Conservation (phyloP, 139 green algal genomes). For the Yamagishiella unicocca region DNA sequence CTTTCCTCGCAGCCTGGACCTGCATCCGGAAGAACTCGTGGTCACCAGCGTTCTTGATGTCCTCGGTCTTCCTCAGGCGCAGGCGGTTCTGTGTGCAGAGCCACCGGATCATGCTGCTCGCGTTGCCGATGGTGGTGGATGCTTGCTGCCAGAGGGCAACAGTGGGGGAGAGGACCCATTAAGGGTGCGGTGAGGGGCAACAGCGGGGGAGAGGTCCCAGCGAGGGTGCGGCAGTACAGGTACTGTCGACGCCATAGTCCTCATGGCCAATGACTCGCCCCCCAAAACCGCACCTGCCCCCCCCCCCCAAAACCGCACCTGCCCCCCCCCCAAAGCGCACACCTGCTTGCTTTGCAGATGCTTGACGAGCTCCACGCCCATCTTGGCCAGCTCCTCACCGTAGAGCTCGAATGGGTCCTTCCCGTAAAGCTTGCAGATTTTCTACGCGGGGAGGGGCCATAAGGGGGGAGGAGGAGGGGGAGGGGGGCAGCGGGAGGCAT, state of each 20-base stretch:
- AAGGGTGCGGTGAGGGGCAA: neutral
- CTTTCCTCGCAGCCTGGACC: neutral
- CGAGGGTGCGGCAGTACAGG: neutral
- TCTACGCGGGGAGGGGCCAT: neutral
- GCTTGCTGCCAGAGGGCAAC: neutral
- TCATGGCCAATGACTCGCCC: neutral
- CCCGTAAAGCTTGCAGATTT: neutral
- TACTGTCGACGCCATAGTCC: neutral
- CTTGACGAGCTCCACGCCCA: neutral
- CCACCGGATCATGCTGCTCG: neutral
- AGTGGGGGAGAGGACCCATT: neutral
- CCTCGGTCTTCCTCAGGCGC: neutral
- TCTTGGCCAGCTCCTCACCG: neutral
- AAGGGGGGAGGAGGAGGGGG: neutral
- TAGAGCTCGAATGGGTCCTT: neutral
- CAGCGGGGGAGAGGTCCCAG: neutral
- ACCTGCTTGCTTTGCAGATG: neutral
- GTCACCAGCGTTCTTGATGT: constrained; percentile 28
- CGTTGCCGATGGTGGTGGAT: constrained; percentile 15
- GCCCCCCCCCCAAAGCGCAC: neutral
- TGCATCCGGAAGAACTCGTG: neutral
- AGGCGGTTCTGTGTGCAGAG: neutral
- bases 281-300: neutral
- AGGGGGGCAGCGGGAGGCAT: neutral
- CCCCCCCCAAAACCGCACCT: neutral